A percentile compares a stretch with the other conserved stretches of the same genome.
phyloP scores from a whole-genome alignment of 192 early-diverging fungal species.

The Radiomyces spectabilis region DNA sequence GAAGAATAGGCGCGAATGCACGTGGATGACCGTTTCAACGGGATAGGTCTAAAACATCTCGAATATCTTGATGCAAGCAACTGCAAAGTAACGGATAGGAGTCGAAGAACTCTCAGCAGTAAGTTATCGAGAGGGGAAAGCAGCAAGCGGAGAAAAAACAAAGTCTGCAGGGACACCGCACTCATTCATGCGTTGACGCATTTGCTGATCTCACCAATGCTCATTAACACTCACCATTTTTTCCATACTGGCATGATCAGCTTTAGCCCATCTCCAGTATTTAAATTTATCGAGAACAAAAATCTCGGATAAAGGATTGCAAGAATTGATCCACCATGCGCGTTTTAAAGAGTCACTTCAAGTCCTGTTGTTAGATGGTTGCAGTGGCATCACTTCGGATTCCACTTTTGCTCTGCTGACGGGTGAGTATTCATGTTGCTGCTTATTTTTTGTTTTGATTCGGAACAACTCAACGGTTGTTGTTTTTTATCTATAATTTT shows the following conservation, averaged over 20 bases:
- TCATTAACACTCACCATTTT: neutral
- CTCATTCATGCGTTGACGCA: neutral
- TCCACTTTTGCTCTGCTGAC: conserved; percentile 4
- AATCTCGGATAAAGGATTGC: conserved; percentile 40
- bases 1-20: neutral
- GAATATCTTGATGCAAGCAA: conserved; percentile 38
- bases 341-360: conserved; percentile 20
- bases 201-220: neutral
- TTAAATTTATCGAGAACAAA: conserved; percentile 44
- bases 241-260: conserved; percentile 16
- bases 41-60: conserved; percentile 24
- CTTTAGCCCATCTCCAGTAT: conserved; percentile 11
- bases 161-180: too few species aligned
- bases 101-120: conserved; percentile 23
- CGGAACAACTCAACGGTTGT: too few species aligned
- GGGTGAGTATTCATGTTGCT: neutral
- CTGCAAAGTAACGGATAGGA: conserved; percentile 38
- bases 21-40: neutral
- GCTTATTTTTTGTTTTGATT: neutral
- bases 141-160: too few species aligned
- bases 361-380: conserved; percentile 29
- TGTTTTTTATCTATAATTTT: neutral
- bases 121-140: conserved; percentile 2
- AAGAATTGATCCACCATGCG: conserved; percentile 13
- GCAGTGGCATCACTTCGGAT: conserved; percentile 18